Conservation (phyloP, 2,329 filamentous ascomycete species). For the Diaporthe amygdali region DNA sequence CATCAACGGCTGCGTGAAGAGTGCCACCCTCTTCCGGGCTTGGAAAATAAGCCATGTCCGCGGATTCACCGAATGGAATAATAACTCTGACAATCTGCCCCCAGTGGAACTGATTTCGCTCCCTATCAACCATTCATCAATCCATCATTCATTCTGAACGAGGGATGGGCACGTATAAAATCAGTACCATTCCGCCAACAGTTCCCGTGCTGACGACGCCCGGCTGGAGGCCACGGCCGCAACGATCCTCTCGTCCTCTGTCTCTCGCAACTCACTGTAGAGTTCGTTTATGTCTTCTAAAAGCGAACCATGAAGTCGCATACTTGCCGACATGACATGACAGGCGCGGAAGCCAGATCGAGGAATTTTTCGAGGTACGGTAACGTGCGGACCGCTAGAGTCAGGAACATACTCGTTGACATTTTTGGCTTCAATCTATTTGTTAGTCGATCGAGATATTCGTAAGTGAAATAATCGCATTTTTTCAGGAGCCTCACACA, state of each 20-base stretch:
- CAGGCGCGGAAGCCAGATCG: not conserved
- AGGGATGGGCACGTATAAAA: not conserved
- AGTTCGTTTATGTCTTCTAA: too few species aligned
- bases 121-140: not conserved
- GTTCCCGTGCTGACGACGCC: not conserved
- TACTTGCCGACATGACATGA: not conserved
- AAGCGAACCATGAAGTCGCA: not conserved
- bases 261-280: not conserved
- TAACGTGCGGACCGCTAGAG: not conserved
- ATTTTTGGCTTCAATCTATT: not conserved
- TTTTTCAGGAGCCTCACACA: not conserved
- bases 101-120: too few species aligned
- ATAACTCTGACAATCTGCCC: not conserved
- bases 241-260: not conserved
- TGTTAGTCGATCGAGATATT: not conserved
- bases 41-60: not conserved
- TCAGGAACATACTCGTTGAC: not conserved
- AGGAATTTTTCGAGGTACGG: not conserved
- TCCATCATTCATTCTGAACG: not conserved
- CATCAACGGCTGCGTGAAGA: not conserved
- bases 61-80: too few species aligned
- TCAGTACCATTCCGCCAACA: not conserved
- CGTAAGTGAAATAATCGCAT: rapidly evolving
- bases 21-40: not conserved
- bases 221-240: not conserved